phyloP scores from a whole-genome alignment of 495 filamentous ascomycete genomes.

The Daldinia concentrica region DNA sequence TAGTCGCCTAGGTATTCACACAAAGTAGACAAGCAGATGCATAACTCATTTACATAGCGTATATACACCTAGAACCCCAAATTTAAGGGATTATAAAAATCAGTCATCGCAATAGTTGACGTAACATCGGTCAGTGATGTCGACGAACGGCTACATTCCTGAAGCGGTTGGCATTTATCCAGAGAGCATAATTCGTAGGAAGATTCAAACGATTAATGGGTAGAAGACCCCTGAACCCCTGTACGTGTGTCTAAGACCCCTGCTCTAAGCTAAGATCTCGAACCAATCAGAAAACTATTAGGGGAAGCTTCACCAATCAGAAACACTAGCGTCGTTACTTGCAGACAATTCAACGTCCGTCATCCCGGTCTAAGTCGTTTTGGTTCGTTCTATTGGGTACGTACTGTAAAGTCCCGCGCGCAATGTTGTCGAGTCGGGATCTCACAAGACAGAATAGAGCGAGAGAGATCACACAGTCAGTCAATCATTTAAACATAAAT shows the following conservation, averaged over 20 bases:
- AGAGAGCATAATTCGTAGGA: constrained; percentile 19
- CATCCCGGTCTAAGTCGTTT: constrained; percentile 30
- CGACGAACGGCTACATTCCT: not conserved
- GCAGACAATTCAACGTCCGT: constrained; percentile 35
- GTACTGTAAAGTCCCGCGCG: constrained; percentile 13
- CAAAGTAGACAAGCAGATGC: not conserved
- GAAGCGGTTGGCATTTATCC: constrained; percentile 16
- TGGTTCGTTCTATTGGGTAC: constrained; percentile 8
- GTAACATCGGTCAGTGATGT: not conserved
- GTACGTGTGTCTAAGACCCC: constrained; percentile 19
- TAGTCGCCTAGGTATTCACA: not conserved
- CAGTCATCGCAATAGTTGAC: not conserved
- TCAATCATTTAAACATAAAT: not conserved
- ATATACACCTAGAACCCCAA: not conserved
- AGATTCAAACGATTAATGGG: constrained; percentile 22
- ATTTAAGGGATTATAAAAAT: not conserved
- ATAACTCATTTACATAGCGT: not conserved
- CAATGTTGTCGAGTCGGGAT: not conserved
- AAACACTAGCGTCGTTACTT: constrained; percentile 43
- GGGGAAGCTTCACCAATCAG: constrained; percentile 37
- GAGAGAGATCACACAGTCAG: not conserved
- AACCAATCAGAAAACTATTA: constrained; percentile 26
- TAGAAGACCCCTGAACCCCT: constrained; percentile 18
- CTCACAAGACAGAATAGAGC: not conserved
- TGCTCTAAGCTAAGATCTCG: constrained; percentile 11